Evolutionary conservation across 441 rosid genomes (phyloP).

Genomic region (Erodium texanum): DNA sequence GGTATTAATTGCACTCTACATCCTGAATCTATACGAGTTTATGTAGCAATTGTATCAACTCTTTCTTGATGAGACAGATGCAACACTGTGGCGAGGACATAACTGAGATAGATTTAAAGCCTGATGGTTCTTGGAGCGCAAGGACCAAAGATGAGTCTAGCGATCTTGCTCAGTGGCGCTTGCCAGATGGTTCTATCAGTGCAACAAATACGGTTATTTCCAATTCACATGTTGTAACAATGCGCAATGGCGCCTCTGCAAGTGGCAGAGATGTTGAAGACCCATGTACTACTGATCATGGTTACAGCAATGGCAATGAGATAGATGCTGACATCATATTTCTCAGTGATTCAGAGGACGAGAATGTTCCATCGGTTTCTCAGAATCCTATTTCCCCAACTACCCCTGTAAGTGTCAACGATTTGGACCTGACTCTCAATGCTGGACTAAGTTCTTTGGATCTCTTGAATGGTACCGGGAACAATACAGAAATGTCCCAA

Average conservation of each 20-base stretch:
- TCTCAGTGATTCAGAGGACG: slow-evolving; percentile 30
- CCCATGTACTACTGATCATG: slow-evolving; percentile 4
- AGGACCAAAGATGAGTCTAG: slow-evolving; percentile 18
- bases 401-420: slow-evolving; percentile 6
- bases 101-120: slow-evolving; percentile 26
- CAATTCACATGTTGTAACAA: slow-evolving; percentile 11
- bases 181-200: slow-evolving; percentile 19
- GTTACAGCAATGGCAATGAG: slow-evolving; percentile 12
- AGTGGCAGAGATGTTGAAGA: slow-evolving; percentile 16
- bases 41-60: not conserved
- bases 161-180: slow-evolving; percentile 23
- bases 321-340: slow-evolving; percentile 17
- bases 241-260: slow-evolving; percentile 23
- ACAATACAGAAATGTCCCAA: slow-evolving; percentile 8
- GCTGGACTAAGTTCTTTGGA: slow-evolving; percentile 12
- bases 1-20: slow-evolving; percentile 12
- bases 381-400: slow-evolving; percentile 6
- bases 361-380: slow-evolving; percentile 13
- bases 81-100: slow-evolving; percentile 22
- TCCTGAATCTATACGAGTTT: not conserved
- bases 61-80: slow-evolving; percentile 19
- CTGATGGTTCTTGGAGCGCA: slow-evolving; percentile 28
- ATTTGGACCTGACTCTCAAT: slow-evolving; percentile 14
- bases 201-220: slow-evolving; percentile 8
- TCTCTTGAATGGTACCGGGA: slow-evolving; percentile 14